A percentile compares a stretch with the other conserved stretches of the same genome.
Evolutionary conservation across 805 yeast genomes (phyloP).

Genomic region (Sungouiella thailandica): DNA sequence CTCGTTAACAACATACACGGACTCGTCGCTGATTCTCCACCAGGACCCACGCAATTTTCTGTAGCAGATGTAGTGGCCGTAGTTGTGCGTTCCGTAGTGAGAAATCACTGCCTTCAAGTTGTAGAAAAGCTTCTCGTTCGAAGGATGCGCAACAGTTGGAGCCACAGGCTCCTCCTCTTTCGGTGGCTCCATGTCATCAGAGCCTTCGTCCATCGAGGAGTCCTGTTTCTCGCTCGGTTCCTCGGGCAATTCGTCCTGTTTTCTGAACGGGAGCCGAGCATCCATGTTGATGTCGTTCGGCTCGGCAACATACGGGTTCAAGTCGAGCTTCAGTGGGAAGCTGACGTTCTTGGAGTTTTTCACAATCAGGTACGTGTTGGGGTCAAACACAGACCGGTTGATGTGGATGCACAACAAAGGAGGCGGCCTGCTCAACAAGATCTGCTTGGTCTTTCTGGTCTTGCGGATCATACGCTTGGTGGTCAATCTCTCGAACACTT

Average conservation of each 20-base stretch:
- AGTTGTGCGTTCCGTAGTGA: constrained; percentile 93
- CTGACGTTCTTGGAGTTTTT: constrained; percentile 81
- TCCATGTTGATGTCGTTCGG: constrained; percentile 70
- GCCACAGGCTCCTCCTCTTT: constrained; percentile 3
- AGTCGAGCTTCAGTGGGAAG: constrained; percentile 65
- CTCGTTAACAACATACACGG: constrained; percentile 74
- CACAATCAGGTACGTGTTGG: constrained; percentile 72
- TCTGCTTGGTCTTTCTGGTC: constrained; percentile 80
- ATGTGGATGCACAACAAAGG: constrained; percentile 80
- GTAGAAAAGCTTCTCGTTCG: constrained; percentile 43
- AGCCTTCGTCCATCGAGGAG: too few relatives aligned
- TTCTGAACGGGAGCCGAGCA: constrained; percentile 71
- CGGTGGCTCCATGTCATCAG: constrained; percentile 4
- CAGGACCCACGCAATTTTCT: constrained; percentile 78
- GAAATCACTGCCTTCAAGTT: constrained; percentile 80
- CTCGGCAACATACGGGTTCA: constrained; percentile 65
- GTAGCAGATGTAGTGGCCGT: constrained; percentile 94
- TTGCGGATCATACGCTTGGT: constrained; percentile 71
- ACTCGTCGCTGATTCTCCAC: constrained; percentile 95
- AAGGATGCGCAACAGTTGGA: not conserved
- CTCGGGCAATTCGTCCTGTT: too few relatives aligned
- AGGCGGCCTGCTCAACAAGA: constrained; percentile 75
- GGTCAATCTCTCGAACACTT: constrained; percentile 66
- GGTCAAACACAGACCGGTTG: constrained; percentile 90
- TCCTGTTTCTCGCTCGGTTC: constrained; percentile 29